Evolutionary conservation across 2,329 filamentous ascomycete species (phyloP).

Genomic region (Graphiopsis chlorocephala): DNA sequence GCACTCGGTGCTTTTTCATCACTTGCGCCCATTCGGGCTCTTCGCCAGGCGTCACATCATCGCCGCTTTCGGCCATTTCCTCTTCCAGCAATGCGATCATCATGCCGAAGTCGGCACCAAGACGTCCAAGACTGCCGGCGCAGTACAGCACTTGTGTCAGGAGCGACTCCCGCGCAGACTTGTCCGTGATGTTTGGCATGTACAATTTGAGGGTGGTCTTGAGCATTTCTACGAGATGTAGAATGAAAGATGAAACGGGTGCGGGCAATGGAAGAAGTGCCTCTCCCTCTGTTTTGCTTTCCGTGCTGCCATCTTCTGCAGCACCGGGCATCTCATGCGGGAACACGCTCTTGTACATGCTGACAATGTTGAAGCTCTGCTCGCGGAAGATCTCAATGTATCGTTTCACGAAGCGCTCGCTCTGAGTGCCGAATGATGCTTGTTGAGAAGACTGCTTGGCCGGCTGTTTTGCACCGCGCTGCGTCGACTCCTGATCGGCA

Average conservation of each 20-base stretch:
- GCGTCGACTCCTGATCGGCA: slow-evolving; percentile 76
- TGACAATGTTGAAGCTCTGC: slow-evolving; percentile 93
- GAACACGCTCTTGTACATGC: slow-evolving; percentile 90
- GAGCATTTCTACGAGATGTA: slow-evolving; percentile 78
- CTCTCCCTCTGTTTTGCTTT: neutral
- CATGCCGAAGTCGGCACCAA: slow-evolving; percentile 91
- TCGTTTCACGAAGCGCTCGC: slow-evolving; percentile 87
- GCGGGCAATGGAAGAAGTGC: slow-evolving; percentile 62
- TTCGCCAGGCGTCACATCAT: slow-evolving; percentile 43
- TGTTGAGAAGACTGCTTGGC: slow-evolving; percentile 39
- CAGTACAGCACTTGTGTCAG: slow-evolving; percentile 92
- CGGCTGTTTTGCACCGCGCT: slow-evolving; percentile 35
- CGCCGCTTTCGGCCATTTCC: slow-evolving; percentile 53
- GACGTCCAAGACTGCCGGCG: slow-evolving; percentile 80
- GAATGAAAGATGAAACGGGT: slow-evolving; percentile 76
- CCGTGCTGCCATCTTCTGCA: neutral
- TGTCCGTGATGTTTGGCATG: slow-evolving; percentile 77
- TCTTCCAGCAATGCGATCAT: slow-evolving; percentile 67
- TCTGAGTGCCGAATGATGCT: slow-evolving; percentile 76
- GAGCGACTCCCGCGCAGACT: slow-evolving; percentile 77
- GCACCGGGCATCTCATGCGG: slow-evolving; percentile 52
- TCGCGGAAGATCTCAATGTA: slow-evolving; percentile 98
- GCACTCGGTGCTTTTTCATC: slow-evolving; percentile 79
- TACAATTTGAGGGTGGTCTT: slow-evolving; percentile 73
- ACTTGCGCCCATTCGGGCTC: slow-evolving; percentile 79